Conservation (phyloP, 805 yeast species). For the Kazachstania kunashirensis region DNA sequence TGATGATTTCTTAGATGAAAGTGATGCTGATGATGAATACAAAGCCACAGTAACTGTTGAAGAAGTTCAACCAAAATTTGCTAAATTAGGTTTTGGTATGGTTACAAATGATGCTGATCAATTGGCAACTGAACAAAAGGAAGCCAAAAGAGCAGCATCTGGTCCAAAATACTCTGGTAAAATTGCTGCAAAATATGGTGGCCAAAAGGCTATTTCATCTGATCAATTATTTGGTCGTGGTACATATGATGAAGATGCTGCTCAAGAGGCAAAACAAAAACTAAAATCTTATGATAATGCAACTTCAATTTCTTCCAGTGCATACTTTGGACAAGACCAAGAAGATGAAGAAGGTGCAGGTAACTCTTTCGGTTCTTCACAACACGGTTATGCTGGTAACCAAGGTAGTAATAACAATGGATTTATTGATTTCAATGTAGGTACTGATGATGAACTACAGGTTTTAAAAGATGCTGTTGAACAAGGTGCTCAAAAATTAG, state of each 20-base stretch:
- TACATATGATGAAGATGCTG: constrained; percentile 64
- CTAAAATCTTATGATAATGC: constrained; percentile 78
- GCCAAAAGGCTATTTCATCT: constrained; percentile 89
- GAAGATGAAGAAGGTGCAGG: constrained; percentile 27
- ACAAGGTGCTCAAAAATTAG: constrained; percentile 84
- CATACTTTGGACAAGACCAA: constrained; percentile 85
- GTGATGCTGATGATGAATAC: constrained; percentile 8
- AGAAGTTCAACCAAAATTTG: constrained; percentile 53
- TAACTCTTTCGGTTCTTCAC: constrained; percentile 9
- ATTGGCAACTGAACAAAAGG: constrained; percentile 34
- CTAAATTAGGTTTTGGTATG: constrained; percentile 88
- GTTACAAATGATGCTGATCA: constrained; percentile 49
- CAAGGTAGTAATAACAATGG: constrained; percentile 29
- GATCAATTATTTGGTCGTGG: constrained; percentile 92
- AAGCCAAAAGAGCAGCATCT: constrained; percentile 34
- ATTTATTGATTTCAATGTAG: constrained; percentile 58
- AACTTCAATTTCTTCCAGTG: constrained; percentile 79
- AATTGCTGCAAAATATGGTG: constrained; percentile 68
- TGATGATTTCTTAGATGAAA: constrained; percentile 13
- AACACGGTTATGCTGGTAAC: constrained; percentile 19
- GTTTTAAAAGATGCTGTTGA: constrained; percentile 86
- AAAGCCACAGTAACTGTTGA: constrained; percentile 14
- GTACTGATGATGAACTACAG: constrained; percentile 82
- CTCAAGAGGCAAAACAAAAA: constrained; percentile 72
- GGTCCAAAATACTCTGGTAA: constrained; percentile 64